Percentiles rank a stretch among this genome's conserved stretches.
phyloP scores from a whole-genome alignment of 2,329 filamentous ascomycete genomes.

The Penicillium janthinellum region DNA sequence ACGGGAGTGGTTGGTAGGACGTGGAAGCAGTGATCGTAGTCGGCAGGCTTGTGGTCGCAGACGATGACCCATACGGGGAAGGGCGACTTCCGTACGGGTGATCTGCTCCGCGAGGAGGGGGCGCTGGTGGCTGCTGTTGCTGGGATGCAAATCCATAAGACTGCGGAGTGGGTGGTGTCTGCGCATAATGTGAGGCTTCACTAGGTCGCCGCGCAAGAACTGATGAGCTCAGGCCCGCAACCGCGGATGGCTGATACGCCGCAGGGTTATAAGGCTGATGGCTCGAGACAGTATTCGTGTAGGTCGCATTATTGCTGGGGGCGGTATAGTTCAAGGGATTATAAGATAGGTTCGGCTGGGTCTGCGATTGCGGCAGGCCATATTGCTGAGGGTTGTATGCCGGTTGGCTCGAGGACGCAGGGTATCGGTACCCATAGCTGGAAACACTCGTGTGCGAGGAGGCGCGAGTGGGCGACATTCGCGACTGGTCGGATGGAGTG shows the following conservation, averaged over 20 bases:
- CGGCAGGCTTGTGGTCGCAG: slow-evolving; percentile 27
- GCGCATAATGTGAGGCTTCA: slow-evolving; percentile 30
- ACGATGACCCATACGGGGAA: slow-evolving; percentile 34
- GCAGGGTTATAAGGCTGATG: slow-evolving; percentile 55
- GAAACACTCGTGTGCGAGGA: slow-evolving; percentile 48
- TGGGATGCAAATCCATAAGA: slow-evolving; percentile 34
- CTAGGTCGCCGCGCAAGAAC: slow-evolving; percentile 38
- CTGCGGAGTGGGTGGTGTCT: slow-evolving; percentile 35
- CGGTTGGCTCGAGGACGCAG: slow-evolving; percentile 47
- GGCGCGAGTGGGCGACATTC: slow-evolving; percentile 40
- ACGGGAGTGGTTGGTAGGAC: slow-evolving; percentile 31
- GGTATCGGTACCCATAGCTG: slow-evolving; percentile 52
- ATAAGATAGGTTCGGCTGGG: slow-evolving; percentile 59
- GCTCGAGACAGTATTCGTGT: slow-evolving; percentile 27
- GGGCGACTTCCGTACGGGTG: slow-evolving; percentile 41
- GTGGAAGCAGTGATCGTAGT: slow-evolving; percentile 28
- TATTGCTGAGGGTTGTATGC: slow-evolving; percentile 67
- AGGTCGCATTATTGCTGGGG: slow-evolving; percentile 28
- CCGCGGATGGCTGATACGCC: slow-evolving; percentile 47
- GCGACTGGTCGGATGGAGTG: slow-evolving; percentile 38
- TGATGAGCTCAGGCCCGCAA: slow-evolving; percentile 33
- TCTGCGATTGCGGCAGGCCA: slow-evolving; percentile 49
- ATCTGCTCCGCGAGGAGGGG: slow-evolving; percentile 43
- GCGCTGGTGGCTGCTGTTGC: slow-evolving; percentile 37
- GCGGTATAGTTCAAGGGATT: slow-evolving; percentile 67